A percentile compares a stretch with the other conserved stretches of the same genome.
phyloP scores from a whole-genome alignment of 1,139 yeast genomes.

The Nakaseomyces nivariensis region DNA sequence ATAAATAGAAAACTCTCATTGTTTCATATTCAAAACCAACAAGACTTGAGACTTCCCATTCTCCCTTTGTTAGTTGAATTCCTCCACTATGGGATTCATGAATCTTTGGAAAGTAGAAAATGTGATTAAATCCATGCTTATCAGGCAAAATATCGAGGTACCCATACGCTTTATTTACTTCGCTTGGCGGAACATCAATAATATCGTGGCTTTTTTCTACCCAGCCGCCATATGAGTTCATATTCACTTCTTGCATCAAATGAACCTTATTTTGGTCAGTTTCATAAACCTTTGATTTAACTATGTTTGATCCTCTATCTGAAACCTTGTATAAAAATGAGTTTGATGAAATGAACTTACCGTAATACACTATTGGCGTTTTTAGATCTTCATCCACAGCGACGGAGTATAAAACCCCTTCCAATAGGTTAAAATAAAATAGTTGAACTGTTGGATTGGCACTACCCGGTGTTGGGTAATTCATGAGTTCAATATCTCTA shows the following conservation, averaged over 20 bases:
- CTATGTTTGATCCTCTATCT: constrained; percentile 57
- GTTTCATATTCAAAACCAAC: constrained; percentile 45
- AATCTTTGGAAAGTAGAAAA: constrained; percentile 53
- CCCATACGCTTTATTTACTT: constrained; percentile 32
- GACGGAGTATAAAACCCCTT: constrained; percentile 24
- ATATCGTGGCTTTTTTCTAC: constrained; percentile 29
- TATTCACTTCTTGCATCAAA: constrained; percentile 36
- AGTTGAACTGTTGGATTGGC: constrained; percentile 55
- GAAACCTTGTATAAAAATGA: constrained; percentile 54
- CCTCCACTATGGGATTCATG: constrained; percentile 35
- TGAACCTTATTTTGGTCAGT: constrained; percentile 33
- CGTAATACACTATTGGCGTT: constrained; percentile 53
- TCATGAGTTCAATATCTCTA: constrained; percentile 37
- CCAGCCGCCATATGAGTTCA: constrained; percentile 47
- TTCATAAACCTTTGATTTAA: constrained; percentile 35
- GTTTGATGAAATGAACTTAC: constrained; percentile 52
- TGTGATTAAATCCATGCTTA: constrained; percentile 49
- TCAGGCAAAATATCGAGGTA: constrained; percentile 70
- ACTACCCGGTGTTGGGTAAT: constrained; percentile 87
- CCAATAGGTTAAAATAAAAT: constrained; percentile 35
- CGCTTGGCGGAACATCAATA: constrained; percentile 31
- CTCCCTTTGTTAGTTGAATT: constrained; percentile 43
- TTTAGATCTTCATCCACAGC: constrained; percentile 17
- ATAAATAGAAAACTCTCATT: constrained; percentile 50
- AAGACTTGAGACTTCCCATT: constrained; percentile 61